These are phyloP conservation scores for Jacaranda copaia DNA, from an alignment of 257 asterid genomes.

Conservation along the genomic window DNA sequence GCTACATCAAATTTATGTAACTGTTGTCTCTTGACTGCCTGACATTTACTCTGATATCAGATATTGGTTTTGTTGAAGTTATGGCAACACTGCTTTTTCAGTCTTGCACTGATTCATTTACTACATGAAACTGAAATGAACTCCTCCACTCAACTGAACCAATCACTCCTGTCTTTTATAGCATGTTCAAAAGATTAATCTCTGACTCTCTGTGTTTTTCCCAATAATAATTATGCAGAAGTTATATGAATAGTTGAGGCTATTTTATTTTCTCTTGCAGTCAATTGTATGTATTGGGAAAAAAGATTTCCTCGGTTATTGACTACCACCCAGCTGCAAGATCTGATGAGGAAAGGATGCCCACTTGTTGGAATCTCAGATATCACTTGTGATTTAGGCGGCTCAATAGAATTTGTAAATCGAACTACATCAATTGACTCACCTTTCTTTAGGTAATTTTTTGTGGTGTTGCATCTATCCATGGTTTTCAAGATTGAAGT, in stretches of 20 bases:
- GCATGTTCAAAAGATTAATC: neutral
- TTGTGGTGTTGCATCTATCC: neutral
- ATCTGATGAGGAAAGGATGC: conserved; percentile 63
- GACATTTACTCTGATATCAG: no score
- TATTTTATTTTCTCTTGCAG: conserved; percentile 50
- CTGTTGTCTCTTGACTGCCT: no score
- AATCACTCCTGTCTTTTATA: conserved; percentile 13
- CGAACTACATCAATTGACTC: conserved; percentile 82
- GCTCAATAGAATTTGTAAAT: conserved; percentile 86
- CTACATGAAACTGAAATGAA: neutral
- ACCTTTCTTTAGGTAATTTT: conserved; percentile 84
- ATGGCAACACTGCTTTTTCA: neutral
- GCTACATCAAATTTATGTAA: no score
- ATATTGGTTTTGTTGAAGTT: no score
- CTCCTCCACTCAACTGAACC: conserved; percentile 1
- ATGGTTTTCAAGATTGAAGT: conserved; percentile 2
- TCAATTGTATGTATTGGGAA: conserved; percentile 99
- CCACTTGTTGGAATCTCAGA: conserved; percentile 92
- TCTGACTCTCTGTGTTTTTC: neutral
- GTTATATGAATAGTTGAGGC: conserved; percentile 18
- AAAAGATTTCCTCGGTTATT: conserved; percentile 82
- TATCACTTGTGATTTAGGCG: conserved; percentile 91
- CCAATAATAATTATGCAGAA: conserved; percentile 3
- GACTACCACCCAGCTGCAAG: conserved; percentile 74
- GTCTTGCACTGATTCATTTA: neutral